A percentile compares a stretch with the other conserved stretches of the same genome.
These are phyloP conservation scores for Macrolepiota dolichaula DNA, from an alignment of 768 basidiomycete species.

Conservation along the genomic window DNA sequence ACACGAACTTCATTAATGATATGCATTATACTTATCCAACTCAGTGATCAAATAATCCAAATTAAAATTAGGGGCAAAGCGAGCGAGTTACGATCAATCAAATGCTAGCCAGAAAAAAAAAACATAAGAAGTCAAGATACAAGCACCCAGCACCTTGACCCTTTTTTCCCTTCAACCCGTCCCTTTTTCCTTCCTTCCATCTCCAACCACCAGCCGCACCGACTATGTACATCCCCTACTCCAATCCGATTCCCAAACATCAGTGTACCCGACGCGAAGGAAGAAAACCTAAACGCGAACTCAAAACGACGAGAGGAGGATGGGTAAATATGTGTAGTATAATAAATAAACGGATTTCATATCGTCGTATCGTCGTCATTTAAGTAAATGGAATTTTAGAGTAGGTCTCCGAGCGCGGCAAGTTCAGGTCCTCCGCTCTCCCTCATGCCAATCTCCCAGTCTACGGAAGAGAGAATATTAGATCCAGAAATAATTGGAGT, in stretches of 20 bases:
- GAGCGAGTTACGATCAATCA: not conserved
- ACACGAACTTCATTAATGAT: no score
- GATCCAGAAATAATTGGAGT: not conserved
- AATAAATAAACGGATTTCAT: not conserved
- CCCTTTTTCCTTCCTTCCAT: not conserved
- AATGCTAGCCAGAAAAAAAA: not conserved
- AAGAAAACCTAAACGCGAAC: not conserved
- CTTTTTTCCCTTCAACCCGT: not conserved
- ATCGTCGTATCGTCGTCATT: not conserved
- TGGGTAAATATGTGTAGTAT: not conserved
- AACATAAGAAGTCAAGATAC: not conserved
- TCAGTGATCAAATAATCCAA: not conserved
- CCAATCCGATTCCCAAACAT: no score
- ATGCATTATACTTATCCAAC: no score
- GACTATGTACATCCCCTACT: no score
- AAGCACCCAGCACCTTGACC: not conserved
- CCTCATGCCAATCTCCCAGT: conserved; percentile 94
- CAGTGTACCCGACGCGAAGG: not conserved
- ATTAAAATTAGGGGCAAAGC: not conserved
- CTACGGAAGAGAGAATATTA: conserved; percentile 32
- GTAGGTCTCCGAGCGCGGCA: conserved; percentile 73
- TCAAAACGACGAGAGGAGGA: not conserved
- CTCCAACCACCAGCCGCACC: not conserved
- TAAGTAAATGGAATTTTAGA: conserved; percentile 36
- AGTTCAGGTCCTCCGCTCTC: conserved; percentile 84